Percentiles rank a stretch among this genome's conserved stretches.
These are phyloP conservation scores for Maudiozyma turicensis DNA, from an alignment of 805 yeast genomes.

Conservation along the genomic window DNA sequence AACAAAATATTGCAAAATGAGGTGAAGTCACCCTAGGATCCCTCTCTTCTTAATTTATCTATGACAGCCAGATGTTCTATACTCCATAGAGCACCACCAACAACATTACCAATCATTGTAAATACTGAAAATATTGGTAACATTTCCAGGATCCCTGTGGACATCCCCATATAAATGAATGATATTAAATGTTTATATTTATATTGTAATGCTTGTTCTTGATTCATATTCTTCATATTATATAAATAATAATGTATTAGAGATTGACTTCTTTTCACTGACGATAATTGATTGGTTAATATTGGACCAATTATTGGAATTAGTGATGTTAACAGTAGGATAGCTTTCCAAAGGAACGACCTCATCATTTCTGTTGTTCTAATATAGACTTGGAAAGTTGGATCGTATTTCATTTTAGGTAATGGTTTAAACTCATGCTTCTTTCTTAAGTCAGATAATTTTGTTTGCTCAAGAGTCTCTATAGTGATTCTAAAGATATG, in stretches of 20 bases:
- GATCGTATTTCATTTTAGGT: constrained; percentile 1
- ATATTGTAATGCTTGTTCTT: constrained; percentile 26
- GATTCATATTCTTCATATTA: constrained; percentile 11
- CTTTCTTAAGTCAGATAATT: constrained; percentile 5
- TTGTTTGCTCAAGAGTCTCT: background rate
- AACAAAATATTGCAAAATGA: background rate
- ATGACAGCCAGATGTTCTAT: background rate
- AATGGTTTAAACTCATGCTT: background rate
- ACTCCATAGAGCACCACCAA: constrained; percentile 62
- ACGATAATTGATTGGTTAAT: constrained; percentile 17
- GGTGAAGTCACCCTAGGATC: background rate
- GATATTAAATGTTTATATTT: constrained; percentile 30
- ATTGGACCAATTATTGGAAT: constrained; percentile 30
- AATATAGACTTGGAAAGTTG: constrained; percentile 4
- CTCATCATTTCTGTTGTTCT: constrained; percentile 9
- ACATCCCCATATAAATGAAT: constrained; percentile 42
- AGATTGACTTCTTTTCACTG: constrained; percentile 21
- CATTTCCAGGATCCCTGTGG: constrained; percentile 41
- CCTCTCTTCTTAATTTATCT: background rate
- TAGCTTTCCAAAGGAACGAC: background rate
- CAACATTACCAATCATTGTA: constrained; percentile 47
- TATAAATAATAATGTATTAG: constrained; percentile 21
- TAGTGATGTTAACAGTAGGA: constrained; percentile 15
- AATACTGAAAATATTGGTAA: constrained; percentile 45
- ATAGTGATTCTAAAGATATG: constrained; percentile 6